Conservation (phyloP, 306 rosid genomes). For the Cucurbita maxima region DNA sequence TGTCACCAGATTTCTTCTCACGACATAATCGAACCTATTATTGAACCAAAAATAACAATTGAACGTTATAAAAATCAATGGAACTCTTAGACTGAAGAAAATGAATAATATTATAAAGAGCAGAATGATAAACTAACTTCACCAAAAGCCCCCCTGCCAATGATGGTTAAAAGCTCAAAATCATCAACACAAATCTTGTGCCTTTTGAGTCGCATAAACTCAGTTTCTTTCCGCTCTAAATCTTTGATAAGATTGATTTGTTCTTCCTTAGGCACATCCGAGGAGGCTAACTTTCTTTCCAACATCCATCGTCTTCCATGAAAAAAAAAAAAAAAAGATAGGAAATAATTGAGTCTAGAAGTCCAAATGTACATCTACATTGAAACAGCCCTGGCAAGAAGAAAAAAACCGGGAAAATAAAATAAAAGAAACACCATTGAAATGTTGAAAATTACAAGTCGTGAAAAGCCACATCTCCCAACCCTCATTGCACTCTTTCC, state of each 20-base stretch:
- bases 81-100: not conserved
- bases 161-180: constrained; percentile 88
- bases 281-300: constrained; percentile 77
- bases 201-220: constrained; percentile 90
- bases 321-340: constrained; percentile 4
- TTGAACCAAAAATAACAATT: constrained; percentile 8
- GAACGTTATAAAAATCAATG: not conserved
- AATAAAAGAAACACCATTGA: not conserved
- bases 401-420: not conserved
- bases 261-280: constrained; percentile 87
- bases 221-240: constrained; percentile 93
- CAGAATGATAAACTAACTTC: constrained; percentile 43
- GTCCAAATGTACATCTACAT: not conserved
- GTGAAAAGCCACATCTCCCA: not conserved
- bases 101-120: not conserved
- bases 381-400: not conserved
- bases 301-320: constrained; percentile 75
- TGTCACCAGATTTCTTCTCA: constrained; percentile 96
- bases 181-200: constrained; percentile 88
- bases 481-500: not conserved
- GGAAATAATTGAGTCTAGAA: constrained; percentile 2
- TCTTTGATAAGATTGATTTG: constrained; percentile 80
- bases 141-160: constrained; percentile 97
- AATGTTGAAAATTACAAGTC: not conserved
- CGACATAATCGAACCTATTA: constrained; percentile 90